Conservation (phyloP, 495 filamentous ascomycete genomes). For the Penicillium parvum region DNA sequence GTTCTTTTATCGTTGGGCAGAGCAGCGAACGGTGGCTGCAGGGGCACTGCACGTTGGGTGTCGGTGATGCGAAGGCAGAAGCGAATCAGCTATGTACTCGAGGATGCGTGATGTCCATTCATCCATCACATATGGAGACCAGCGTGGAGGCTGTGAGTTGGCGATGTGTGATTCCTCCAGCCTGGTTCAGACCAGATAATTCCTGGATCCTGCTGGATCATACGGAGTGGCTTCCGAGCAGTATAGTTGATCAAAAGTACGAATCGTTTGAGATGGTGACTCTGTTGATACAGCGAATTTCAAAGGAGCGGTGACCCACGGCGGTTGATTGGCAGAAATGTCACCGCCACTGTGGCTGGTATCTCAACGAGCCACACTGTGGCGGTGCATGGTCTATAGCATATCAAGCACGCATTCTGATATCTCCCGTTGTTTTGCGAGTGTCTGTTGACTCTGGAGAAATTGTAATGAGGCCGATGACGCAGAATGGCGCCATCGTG, state of each 20-base stretch:
- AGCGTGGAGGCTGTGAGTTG: too few relatives aligned
- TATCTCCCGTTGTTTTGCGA: too few relatives aligned
- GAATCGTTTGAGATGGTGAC: too few relatives aligned
- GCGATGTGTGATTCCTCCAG: too few relatives aligned
- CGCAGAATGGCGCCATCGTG: slow-evolving; percentile 15
- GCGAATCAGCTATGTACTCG: slow-evolving; percentile 20
- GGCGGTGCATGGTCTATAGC: slow-evolving; percentile 12
- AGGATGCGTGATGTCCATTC: too few relatives aligned
- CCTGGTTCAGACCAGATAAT: too few relatives aligned
- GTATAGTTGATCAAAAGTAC: too few relatives aligned
- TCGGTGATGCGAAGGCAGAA: slow-evolving; percentile 26
- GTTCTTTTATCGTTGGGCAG: slow-evolving; percentile 20
- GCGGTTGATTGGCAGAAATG: slow-evolving; percentile 25
- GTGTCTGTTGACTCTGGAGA: background rate
- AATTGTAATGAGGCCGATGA: slow-evolving; percentile 7
- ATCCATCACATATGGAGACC: too few relatives aligned
- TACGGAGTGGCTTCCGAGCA: too few relatives aligned
- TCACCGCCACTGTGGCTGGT: slow-evolving; percentile 40
- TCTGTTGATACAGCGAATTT: too few relatives aligned
- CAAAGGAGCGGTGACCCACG: slow-evolving; percentile 36
- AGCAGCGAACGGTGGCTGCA: slow-evolving; percentile 23
- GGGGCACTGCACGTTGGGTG: slow-evolving; percentile 38
- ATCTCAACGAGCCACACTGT: slow-evolving; percentile 12
- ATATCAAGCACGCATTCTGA: too few relatives aligned
- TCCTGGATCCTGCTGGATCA: too few relatives aligned